phyloP scores from a whole-genome alignment of 495 filamentous ascomycete species.

The Gamarada debralockiae region DNA sequence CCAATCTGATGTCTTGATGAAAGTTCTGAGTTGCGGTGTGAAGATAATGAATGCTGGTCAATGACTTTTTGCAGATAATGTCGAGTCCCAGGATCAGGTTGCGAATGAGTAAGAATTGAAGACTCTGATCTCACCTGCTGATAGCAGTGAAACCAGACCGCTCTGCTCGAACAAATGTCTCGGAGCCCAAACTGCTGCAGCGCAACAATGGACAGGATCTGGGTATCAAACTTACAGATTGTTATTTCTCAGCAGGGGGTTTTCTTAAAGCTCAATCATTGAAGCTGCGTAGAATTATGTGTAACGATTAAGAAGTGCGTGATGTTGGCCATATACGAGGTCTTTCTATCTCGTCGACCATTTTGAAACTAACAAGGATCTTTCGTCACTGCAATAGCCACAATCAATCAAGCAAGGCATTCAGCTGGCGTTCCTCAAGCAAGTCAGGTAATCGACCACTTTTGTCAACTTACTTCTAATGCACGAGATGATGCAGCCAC shows the following conservation, averaged over 20 bases:
- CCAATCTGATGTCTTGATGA: slow-evolving; percentile 2
- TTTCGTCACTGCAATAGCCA: too few species aligned
- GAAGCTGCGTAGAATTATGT: background rate
- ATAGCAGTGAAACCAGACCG: slow-evolving; percentile 14
- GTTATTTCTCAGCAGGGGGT: background rate
- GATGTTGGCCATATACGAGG: background rate
- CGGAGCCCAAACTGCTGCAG: slow-evolving; percentile 3
- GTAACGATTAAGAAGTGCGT: background rate
- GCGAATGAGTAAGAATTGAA: slow-evolving; percentile 4
- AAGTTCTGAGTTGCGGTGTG: background rate
- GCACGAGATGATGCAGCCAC: too few species aligned
- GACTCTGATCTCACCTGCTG: slow-evolving; percentile 9
- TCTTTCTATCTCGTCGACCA: too few species aligned
- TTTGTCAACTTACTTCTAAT: too few species aligned
- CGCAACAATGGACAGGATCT: background rate
- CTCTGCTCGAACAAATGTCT: slow-evolving; percentile 7
- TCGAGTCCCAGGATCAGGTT: slow-evolving; percentile 11
- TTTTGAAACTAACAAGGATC: too few species aligned
- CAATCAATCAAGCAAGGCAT: too few species aligned
- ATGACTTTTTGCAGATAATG: background rate
- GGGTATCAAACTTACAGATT: background rate
- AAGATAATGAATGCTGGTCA: background rate
- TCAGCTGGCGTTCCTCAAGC: too few species aligned
- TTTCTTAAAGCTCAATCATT: slow-evolving; percentile 16
- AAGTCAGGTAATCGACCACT: too few species aligned